A percentile compares a stretch with the other conserved stretches of the same genome.
Evolutionary conservation across 2,329 filamentous ascomycete species (phyloP).

Genomic region (Phyllosticta citribraziliensis): DNA sequence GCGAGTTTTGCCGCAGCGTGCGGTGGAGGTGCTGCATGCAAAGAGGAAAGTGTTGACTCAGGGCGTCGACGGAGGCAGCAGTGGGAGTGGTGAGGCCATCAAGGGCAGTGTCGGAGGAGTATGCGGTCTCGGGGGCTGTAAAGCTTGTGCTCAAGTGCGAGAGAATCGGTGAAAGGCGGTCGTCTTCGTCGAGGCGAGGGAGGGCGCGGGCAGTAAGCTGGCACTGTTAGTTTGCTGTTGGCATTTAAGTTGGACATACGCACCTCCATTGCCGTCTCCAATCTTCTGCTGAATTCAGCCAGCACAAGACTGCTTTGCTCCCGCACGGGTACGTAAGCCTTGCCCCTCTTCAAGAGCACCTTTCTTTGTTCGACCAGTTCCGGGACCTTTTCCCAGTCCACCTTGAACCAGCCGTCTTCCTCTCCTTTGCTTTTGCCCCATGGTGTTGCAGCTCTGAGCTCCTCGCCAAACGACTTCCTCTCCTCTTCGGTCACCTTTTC

Average conservation of each 20-base stretch:
- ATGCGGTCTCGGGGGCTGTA: slow-evolving; percentile 77
- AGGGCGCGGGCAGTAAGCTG: slow-evolving; percentile 82
- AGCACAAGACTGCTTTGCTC: slow-evolving; percentile 86
- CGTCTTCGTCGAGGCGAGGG: slow-evolving; percentile 90
- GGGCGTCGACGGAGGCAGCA: slow-evolving; percentile 57
- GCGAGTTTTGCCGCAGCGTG: slow-evolving; percentile 73
- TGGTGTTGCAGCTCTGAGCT: slow-evolving; percentile 36
- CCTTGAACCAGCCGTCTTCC: slow-evolving; percentile 88
- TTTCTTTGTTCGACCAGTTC: slow-evolving; percentile 74
- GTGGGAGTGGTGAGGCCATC: slow-evolving; percentile 59
- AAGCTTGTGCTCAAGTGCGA: slow-evolving; percentile 92
- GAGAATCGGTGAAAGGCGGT: slow-evolving; percentile 68
- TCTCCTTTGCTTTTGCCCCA: slow-evolving; percentile 38
- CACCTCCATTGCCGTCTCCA: slow-evolving; percentile 79
- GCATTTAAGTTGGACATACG: slow-evolving; percentile 14
- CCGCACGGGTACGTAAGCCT: slow-evolving; percentile 79
- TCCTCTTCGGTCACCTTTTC: slow-evolving; percentile 74
- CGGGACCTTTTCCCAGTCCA: slow-evolving; percentile 88
- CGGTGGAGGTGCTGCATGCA: slow-evolving; percentile 92
- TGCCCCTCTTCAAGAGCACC: slow-evolving; percentile 69
- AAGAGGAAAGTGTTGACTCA: slow-evolving; percentile 74
- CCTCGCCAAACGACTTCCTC: slow-evolving; percentile 53
- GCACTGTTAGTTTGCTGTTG: slow-evolving; percentile 4
- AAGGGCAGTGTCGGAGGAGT: slow-evolving; percentile 62
- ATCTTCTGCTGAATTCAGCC: slow-evolving; percentile 67